These are phyloP conservation scores for Baeospora myosura DNA, from an alignment of 1,284 basidiomycete species.

Conservation along the genomic window DNA sequence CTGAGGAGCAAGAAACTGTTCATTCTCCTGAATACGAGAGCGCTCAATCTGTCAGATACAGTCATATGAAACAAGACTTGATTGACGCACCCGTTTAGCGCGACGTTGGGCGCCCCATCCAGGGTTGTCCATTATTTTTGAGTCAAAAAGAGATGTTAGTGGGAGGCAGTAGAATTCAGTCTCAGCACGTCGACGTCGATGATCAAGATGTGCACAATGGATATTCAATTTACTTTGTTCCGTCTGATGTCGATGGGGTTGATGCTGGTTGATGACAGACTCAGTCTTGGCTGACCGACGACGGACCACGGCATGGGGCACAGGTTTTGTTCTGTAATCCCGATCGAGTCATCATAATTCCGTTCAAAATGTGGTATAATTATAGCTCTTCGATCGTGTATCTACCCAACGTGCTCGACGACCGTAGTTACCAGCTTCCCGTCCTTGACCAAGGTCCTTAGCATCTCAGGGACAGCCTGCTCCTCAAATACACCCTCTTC, in stretches of 20 bases:
- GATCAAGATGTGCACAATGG: no score
- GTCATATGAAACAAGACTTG: not conserved
- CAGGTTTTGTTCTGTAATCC: no score
- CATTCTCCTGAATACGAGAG: conserved; percentile 35
- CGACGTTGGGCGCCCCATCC: conserved; percentile 60
- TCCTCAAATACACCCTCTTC: conserved; percentile 92
- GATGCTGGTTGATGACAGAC: no score
- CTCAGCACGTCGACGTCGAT: no score
- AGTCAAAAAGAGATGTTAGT: not conserved
- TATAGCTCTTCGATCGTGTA: no score
- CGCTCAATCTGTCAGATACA: conserved; percentile 1
- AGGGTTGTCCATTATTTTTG: conserved; percentile 51
- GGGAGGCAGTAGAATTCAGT: not conserved
- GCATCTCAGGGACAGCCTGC: conserved; percentile 91
- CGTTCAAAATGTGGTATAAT: no score
- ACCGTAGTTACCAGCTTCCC: conserved; percentile 86
- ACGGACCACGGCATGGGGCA: no score
- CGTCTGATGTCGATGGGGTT: no score
- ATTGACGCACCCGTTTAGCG: conserved; percentile 35
- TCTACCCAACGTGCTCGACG: conserved; percentile 80
- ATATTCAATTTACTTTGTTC: no score
- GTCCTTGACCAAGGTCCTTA: conserved; percentile 75
- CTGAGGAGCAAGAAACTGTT: conserved; percentile 30
- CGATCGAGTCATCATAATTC: no score
- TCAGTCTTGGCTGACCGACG: no score